These are phyloP conservation scores for Penicillium brasilianum DNA, from an alignment of 2,329 filamentous ascomycete species.

Conservation along the genomic window DNA sequence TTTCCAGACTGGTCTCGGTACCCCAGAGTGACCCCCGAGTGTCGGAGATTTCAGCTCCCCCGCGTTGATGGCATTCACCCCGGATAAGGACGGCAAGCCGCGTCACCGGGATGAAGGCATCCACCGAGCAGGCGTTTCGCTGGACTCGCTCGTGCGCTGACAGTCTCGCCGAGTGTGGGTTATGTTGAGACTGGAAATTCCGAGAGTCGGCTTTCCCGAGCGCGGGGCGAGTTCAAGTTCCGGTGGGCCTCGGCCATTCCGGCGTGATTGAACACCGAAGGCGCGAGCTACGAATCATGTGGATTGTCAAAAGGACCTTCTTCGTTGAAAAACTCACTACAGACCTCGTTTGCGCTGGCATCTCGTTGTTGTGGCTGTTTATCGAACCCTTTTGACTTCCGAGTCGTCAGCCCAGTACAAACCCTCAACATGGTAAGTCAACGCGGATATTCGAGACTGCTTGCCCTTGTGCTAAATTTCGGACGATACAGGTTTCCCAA, in stretches of 20 bases:
- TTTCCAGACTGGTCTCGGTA: neutral
- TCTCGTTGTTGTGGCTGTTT: neutral
- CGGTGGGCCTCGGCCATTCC: constrained; percentile 1
- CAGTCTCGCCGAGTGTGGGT: neutral
- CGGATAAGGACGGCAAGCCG: neutral
- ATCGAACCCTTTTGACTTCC: neutral
- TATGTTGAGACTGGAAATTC: constrained; percentile 10
- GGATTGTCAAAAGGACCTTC: neutral
- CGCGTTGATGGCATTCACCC: constrained; percentile 12
- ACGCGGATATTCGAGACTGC: neutral
- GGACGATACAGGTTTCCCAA: constrained; percentile 21
- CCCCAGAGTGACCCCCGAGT: constrained; percentile 11
- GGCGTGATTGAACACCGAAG: neutral
- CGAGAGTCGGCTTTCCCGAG: constrained; percentile 21
- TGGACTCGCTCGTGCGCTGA: neutral
- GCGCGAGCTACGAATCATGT: constrained; percentile 1
- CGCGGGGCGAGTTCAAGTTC: neutral
- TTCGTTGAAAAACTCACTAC: neutral
- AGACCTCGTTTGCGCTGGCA: neutral
- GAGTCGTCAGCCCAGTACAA: neutral
- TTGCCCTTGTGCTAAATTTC: neutral
- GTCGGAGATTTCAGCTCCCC: neutral
- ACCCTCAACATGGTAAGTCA: constrained; percentile 14
- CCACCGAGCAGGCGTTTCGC: neutral
- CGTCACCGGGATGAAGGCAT: neutral